phyloP scores from a whole-genome alignment of 805 yeast genomes.

The Torulaspora maleeae region DNA sequence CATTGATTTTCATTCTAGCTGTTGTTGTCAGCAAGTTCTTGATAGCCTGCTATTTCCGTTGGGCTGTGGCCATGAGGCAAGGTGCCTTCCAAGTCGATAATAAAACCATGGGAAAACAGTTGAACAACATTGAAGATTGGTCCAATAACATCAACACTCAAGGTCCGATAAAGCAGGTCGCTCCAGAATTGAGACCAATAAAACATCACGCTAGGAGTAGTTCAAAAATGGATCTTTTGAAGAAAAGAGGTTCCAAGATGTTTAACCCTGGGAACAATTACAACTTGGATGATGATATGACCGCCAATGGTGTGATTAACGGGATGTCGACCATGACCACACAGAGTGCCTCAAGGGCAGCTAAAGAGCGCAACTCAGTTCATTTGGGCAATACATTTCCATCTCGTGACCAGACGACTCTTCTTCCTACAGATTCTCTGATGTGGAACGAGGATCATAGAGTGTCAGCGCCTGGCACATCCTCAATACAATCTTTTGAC shows the following conservation, averaged over 20 bases:
- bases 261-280: conserved; percentile 13
- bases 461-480: conserved; percentile 10
- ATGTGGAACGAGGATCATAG: conserved; percentile 12
- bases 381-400: conserved; percentile 6
- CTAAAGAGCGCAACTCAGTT: conserved; percentile 5
- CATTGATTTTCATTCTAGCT: conserved; percentile 79
- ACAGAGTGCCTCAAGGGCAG: conserved; percentile 42
- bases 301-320: conserved; percentile 16
- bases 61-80: conserved; percentile 73
- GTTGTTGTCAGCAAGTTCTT: conserved; percentile 73
- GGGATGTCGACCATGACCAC: conserved; percentile 57
- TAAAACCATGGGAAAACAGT: conserved; percentile 58
- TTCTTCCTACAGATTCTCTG: conserved; percentile 16
- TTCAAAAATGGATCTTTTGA: conserved; percentile 36
- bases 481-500: conserved; percentile 44
- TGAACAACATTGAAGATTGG: conserved; percentile 78
- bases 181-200: conserved; percentile 49
- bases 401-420: conserved; percentile 10
- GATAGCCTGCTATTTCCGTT: conserved; percentile 84
- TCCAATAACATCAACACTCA: conserved; percentile 55
- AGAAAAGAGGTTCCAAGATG: conserved; percentile 37
- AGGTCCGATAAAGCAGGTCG: conserved; percentile 51
- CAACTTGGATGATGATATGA: conserved; percentile 1
- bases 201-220: conserved; percentile 25
- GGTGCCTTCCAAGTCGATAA: conserved; percentile 67